Evolutionary conservation across 2,329 filamentous ascomycete genomes (phyloP).

Genomic region (Massarina eburnea): DNA sequence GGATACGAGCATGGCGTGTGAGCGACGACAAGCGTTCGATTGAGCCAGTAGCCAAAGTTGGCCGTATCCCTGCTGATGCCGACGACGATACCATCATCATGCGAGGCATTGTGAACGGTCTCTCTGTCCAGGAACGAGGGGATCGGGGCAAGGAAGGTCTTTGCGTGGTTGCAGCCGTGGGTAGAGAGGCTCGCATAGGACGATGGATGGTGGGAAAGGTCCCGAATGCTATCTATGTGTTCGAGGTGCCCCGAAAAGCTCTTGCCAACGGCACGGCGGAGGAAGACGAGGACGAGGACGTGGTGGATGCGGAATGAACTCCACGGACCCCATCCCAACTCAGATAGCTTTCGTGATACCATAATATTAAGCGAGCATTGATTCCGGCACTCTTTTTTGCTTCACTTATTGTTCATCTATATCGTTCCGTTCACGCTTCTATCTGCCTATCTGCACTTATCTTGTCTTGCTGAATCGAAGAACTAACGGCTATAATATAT

Average conservation of each 20-base stretch:
- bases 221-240: slow-evolving; percentile 83
- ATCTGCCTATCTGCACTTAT: too few relatives aligned
- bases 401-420: too few relatives aligned
- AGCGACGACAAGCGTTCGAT: slow-evolving; percentile 73
- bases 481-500: too few relatives aligned
- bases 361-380: background rate
- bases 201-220: slow-evolving; percentile 72
- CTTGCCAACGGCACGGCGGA: slow-evolving; percentile 19
- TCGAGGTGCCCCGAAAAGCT: slow-evolving; percentile 66
- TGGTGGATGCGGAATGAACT: too few relatives aligned
- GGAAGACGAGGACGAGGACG: slow-evolving; percentile 11
- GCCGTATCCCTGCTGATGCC: slow-evolving; percentile 34
- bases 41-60: slow-evolving; percentile 70
- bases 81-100: slow-evolving; percentile 44
- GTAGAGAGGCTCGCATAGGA: slow-evolving; percentile 82
- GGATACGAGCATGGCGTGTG: slow-evolving; percentile 81
- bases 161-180: slow-evolving; percentile 82
- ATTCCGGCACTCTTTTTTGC: too few relatives aligned
- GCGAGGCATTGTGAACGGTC: slow-evolving; percentile 82
- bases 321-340: background rate
- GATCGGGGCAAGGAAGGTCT: slow-evolving; percentile 72
- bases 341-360: slow-evolving; percentile 11
- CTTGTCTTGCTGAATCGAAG: too few relatives aligned
- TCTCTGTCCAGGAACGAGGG: slow-evolving; percentile 83
- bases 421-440: too few relatives aligned